These are phyloP conservation scores for Jatropha podagrica DNA, from an alignment of 441 rosid species.

Conservation along the genomic window DNA sequence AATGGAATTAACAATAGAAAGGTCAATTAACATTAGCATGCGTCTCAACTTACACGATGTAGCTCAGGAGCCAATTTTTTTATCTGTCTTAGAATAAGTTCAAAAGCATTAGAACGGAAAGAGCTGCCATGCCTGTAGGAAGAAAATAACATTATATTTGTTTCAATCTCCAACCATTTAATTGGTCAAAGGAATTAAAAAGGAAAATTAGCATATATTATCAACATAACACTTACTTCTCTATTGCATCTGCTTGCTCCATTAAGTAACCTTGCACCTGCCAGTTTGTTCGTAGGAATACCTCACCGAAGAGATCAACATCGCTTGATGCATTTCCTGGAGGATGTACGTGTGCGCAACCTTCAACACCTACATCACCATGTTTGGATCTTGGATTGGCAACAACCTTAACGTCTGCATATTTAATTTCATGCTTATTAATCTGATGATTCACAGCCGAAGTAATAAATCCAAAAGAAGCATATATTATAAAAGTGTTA, in stretches of 20 bases:
- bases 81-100: conserved; percentile 66
- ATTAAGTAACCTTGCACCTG: conserved; percentile 89
- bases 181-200: conserved; percentile 5
- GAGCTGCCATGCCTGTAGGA: conserved; percentile 71
- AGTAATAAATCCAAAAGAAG: conserved; percentile 11
- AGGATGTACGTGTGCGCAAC: conserved; percentile 37
- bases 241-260: conserved; percentile 86
- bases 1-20: not conserved
- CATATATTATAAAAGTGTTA: not conserved
- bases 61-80: conserved; percentile 88
- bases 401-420: conserved; percentile 61
- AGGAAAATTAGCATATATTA: conserved; percentile 18
- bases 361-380: conserved; percentile 42
- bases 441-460: conserved; percentile 14
- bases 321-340: conserved; percentile 39
- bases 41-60: conserved; percentile 71
- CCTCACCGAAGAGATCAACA: conserved; percentile 44
- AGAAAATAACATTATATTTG: conserved; percentile 15
- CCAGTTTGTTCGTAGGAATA: conserved; percentile 69
- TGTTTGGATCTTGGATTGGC: conserved; percentile 47
- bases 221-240: conserved; percentile 52
- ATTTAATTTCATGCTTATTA: conserved; percentile 24
- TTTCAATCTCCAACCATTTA: conserved; percentile 10
- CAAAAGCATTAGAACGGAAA: conserved; percentile 64
- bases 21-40: conserved; percentile 7